Evolutionary conservation across 2,329 filamentous ascomycete genomes (phyloP), one percentile per base, ranked within the genome.

Genomic region (Magnaporthiopsis poae): DNA sequence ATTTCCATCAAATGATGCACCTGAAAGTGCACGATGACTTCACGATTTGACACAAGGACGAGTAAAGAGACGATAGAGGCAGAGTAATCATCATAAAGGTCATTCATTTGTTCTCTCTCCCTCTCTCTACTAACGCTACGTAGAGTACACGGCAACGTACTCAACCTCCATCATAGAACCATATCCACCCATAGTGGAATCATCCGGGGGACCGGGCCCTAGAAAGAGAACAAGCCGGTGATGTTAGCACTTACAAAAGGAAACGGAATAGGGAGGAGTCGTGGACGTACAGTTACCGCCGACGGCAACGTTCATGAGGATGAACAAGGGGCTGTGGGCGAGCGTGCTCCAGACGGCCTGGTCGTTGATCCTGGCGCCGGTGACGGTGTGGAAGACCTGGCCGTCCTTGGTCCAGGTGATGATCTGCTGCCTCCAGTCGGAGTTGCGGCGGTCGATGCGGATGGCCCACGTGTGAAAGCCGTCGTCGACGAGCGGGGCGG

Each of bases 371-470:
- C 75, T 71, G 4, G 74, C 71, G 5, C 82, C 82, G 0, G 72
- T 76, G 66, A 85, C 69, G 52, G 75, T 75, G 69, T 79, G 75
- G 72, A 79, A 85, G 63, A 76, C 73, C 0, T 67, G 59, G 31
- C 80, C 82, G 66, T 85, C 81, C 46, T 78, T 70, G 67, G 75
- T 78, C 82, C 82, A 85, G 15, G 78, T 79, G 67, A 85, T 80
- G 1, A 76, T 77, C 76, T 85, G 78, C 2, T 74, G 72, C 64
- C 74, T 70, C 82, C 82, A 85, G 71, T 74, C 60, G 36, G 70
- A 68, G 3, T 78, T 71, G 8, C 77, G 77, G 66, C 80, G 78
- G 70, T 85, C 82, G 71, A 80, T 78, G 64, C 78, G 73, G 29
- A 84, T 71, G 31, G 78, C 74, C 81, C 81, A 84, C 11, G 74